These are phyloP conservation scores for Cyberlindnera misumaiensis DNA, from an alignment of 805 yeast species.

Conservation along the genomic window DNA sequence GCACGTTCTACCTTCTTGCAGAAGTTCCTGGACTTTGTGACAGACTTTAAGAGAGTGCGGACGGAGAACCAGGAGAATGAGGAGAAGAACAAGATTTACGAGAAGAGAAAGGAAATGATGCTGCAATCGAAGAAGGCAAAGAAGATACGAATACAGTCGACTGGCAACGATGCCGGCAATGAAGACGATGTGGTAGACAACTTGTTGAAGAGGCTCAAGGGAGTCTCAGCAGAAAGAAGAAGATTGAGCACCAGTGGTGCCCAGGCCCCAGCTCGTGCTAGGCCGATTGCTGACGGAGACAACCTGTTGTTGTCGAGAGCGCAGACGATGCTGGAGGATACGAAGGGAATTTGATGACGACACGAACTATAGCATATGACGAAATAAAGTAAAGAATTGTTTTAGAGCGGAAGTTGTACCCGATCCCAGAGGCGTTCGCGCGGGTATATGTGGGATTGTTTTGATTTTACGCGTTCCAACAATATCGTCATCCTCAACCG, in stretches of 20 bases:
- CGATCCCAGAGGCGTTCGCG: too few species aligned
- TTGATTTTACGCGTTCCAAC: background rate
- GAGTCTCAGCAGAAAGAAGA: constrained; percentile 47
- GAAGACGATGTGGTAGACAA: constrained; percentile 62
- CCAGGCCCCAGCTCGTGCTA: constrained; percentile 3
- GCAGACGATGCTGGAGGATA: constrained; percentile 22
- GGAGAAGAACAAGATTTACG: constrained; percentile 72
- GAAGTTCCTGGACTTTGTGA: constrained; percentile 73
- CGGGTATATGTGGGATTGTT: background rate
- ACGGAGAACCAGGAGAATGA: constrained; percentile 74
- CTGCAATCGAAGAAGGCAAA: constrained; percentile 25
- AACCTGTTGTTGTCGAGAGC: constrained; percentile 19
- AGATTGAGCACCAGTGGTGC: constrained; percentile 13
- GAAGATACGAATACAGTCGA: constrained; percentile 7
- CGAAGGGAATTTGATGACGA: constrained; percentile 8
- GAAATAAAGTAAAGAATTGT: background rate
- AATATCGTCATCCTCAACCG: too few species aligned
- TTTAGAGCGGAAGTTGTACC: too few species aligned
- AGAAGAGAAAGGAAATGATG: constrained; percentile 58
- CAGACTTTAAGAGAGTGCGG: constrained; percentile 74
- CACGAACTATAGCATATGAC: constrained; percentile 1
- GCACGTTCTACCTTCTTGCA: constrained; percentile 66
- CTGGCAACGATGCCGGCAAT: constrained; percentile 14
- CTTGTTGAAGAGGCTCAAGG: constrained; percentile 75
- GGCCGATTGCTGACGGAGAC: constrained; percentile 6